Evolutionary conservation across 805 yeast species (phyloP).

Genomic region (Helenozyma baotianmanensis): DNA sequence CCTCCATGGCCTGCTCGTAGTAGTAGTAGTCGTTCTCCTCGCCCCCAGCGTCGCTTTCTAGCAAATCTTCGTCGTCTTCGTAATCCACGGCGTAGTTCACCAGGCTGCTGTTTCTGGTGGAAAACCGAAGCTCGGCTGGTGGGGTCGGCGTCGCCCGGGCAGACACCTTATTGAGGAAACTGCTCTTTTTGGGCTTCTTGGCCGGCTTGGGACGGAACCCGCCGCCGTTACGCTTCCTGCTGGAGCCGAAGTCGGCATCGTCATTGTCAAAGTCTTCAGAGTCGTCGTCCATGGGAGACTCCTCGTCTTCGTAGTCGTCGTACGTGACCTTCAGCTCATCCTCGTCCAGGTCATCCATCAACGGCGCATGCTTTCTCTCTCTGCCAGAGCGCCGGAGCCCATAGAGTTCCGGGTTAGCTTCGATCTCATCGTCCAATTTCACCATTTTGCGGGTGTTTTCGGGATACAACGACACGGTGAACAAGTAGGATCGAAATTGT

Average conservation of each 20-base stretch:
- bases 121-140: conserved; percentile 59
- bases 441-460: no score
- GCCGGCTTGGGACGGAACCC: conserved; percentile 17
- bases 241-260: conserved; percentile 11
- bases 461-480: no score
- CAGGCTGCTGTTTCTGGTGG: conserved; percentile 63
- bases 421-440: conserved; percentile 14
- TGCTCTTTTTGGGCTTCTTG: conserved; percentile 13
- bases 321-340: conserved; percentile 14
- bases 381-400: conserved; percentile 77
- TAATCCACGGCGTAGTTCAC: conserved; percentile 76
- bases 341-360: conserved; percentile 36
- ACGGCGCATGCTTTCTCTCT: conserved; percentile 39
- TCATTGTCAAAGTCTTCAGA: conserved; percentile 14
- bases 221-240: conserved; percentile 15
- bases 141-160: conserved; percentile 18
- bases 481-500: no score
- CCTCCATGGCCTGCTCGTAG: conserved; percentile 28
- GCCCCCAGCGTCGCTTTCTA: conserved; percentile 40
- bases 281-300: conserved; percentile 9
- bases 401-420: conserved; percentile 68
- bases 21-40: conserved; percentile 31
- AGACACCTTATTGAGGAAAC: conserved; percentile 1
- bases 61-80: conserved; percentile 51
- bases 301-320: conserved; percentile 15